A percentile compares a stretch with the other conserved stretches of the same genome.
These are phyloP conservation scores for Brassica hybrid DNA, from an alignment of 441 rosid genomes.

Conservation along the genomic window DNA sequence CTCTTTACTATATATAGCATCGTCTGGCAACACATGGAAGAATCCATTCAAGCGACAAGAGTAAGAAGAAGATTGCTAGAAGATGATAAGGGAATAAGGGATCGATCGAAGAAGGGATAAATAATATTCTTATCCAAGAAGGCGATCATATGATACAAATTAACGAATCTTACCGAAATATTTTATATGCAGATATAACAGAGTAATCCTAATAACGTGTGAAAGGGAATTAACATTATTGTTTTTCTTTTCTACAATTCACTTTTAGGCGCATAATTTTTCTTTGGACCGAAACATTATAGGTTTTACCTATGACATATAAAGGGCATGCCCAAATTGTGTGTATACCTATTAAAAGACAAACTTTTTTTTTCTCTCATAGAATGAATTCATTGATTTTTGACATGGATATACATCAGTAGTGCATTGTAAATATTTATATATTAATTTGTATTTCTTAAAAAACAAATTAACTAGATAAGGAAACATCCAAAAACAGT, in stretches of 20 bases:
- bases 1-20: not conserved
- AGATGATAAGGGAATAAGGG: not conserved
- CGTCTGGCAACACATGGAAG: not conserved
- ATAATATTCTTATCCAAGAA: not conserved
- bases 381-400: not conserved
- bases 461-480: not conserved
- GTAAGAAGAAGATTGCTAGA: not conserved
- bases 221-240: not conserved
- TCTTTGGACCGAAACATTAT: not conserved
- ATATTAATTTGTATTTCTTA: not conserved
- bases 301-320: not conserved
- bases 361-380: not conserved
- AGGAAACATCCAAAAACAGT: not conserved
- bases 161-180: not conserved
- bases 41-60: not conserved
- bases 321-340: not conserved
- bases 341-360: not conserved
- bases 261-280: not conserved
- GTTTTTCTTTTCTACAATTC: not conserved
- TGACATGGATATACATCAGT: not conserved
- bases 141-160: too few relatives aligned
- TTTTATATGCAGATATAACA: not conserved
- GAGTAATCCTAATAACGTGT: not conserved
- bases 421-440: not conserved
- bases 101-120: not conserved